Evolutionary conservation across 2,329 filamentous ascomycete species (phyloP), one percentile per base, ranked within the genome.

Genomic region (Fonsecaea pugnacius): DNA sequence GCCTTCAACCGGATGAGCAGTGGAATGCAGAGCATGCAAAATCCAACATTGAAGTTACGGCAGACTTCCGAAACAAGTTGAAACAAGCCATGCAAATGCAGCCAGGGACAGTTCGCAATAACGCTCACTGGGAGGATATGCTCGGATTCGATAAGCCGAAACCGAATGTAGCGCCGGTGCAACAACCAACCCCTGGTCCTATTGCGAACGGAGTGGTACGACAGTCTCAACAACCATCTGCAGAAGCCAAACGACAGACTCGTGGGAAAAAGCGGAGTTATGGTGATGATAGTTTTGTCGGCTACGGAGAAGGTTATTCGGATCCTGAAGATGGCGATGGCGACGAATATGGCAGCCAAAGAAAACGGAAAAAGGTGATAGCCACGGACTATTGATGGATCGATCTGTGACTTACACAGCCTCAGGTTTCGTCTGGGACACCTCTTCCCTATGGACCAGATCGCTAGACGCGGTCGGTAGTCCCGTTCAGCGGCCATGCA

Each of bases 231-330:
- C 58, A 58, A 32, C 60, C 69, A 16, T 60, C 72, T 6, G 79
- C 72, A 4, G 79, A 80, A 57, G 57, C 70, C 27, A 77, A 81
- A 48, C 77, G 80, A 12, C 80, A 77, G 66, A 80, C 81, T 24
- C 76, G 78, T 52, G 79, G 78, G 43, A 82, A 82, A 72, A 78
- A 82, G 70, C 75, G 81, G 53, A 75, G 75, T 69, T 83, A 83
- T 68, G 79, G 80, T 68, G 81, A 83, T 53, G 78, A 79, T 66
- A 83, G 80, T 69, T 83, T 82, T 71, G 79, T 79, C 60, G 81
- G 81, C 1, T 83, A 83, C 66, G 80, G 79, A 58, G 80, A 82
- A 75, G 81, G 80, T 21, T 83, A 76, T 70, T 77, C 78, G 27
- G 81, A 83, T 72, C 79, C 81, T 62, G 80, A 82, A 63, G 76